phyloP scores from a whole-genome alignment of 2,329 filamentous ascomycete species.

The Niveomyces coronatus region DNA sequence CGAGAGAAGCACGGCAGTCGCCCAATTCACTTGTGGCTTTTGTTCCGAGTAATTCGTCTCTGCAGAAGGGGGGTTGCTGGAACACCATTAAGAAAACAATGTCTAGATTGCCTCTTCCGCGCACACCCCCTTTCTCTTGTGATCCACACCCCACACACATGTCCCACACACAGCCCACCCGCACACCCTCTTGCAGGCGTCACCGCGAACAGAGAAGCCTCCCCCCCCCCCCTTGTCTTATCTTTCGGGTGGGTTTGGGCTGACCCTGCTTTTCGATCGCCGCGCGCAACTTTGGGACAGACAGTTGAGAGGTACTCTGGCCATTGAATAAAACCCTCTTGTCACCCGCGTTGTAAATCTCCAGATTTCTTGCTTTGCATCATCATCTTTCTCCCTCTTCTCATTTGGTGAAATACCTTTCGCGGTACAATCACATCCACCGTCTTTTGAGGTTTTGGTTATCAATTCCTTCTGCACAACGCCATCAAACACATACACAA shows the following conservation, averaged over 20 bases:
- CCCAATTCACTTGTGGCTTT: no score
- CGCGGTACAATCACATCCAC: neutral
- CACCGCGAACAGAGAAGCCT: neutral
- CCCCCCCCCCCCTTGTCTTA: constrained; percentile 1
- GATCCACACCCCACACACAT: neutral
- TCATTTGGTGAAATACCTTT: constrained; percentile 1
- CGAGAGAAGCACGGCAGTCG: no score
- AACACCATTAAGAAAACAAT: no score
- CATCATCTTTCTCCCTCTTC: neutral
- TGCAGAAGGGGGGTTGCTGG: no score
- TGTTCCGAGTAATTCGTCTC: no score
- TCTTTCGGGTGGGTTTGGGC: constrained; percentile 9
- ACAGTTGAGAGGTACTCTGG: neutral
- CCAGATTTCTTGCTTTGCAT: neutral
- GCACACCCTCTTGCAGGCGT: neutral
- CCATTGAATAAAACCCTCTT: constrained; percentile 8
- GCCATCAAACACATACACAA: neutral
- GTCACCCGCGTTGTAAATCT: constrained; percentile 1
- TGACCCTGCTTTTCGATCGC: constrained; percentile 3
- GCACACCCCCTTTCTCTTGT: no score
- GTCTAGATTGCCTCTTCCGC: no score
- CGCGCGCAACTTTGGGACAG: constrained; percentile 1
- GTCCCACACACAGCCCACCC: constrained; percentile 2
- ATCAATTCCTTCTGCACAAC: neutral
- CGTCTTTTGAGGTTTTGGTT: neutral